A percentile compares a stretch with the other conserved stretches of the same genome.
Evolutionary conservation across 345 rosid species (phyloP).

Genomic region (Atalantia buxifolia): DNA sequence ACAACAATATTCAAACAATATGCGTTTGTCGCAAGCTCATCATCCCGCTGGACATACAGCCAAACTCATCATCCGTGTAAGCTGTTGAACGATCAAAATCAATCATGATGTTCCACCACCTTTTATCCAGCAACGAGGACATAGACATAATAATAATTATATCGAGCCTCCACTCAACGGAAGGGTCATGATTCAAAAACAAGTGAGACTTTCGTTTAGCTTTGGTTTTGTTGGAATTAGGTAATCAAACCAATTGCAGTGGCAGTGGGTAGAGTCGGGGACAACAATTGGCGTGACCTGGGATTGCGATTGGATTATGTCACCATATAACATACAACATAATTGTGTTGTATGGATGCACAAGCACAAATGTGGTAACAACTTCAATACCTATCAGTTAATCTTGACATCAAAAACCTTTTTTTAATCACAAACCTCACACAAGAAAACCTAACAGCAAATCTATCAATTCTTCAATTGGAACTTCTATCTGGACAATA

Average conservation of each 20-base stretch:
- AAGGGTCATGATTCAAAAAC: neutral
- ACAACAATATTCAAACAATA: no score
- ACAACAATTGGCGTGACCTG: neutral
- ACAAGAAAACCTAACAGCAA: constrained; percentile 17
- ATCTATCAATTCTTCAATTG: constrained; percentile 12
- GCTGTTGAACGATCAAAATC: neutral
- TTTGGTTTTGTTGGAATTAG: neutral
- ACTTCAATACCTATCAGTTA: neutral
- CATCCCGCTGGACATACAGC: neutral
- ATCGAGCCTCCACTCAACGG: neutral
- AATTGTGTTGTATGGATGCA: neutral
- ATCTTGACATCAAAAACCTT: constrained; percentile 9
- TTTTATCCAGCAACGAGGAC: neutral
- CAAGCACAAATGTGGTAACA: neutral
- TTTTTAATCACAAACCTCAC: constrained; percentile 30
- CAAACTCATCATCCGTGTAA: neutral
- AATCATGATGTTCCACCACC: neutral
- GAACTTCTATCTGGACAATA: constrained; percentile 7
- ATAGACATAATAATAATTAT: no score
- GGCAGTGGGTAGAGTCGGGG: neutral
- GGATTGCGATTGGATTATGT: neutral
- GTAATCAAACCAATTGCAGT: neutral
- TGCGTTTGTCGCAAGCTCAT: neutral
- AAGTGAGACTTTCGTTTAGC: neutral
- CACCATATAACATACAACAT: neutral